These are phyloP conservation scores for Periconia macrospinosa DNA, from an alignment of 2,329 filamentous ascomycete genomes.

Conservation along the genomic window DNA sequence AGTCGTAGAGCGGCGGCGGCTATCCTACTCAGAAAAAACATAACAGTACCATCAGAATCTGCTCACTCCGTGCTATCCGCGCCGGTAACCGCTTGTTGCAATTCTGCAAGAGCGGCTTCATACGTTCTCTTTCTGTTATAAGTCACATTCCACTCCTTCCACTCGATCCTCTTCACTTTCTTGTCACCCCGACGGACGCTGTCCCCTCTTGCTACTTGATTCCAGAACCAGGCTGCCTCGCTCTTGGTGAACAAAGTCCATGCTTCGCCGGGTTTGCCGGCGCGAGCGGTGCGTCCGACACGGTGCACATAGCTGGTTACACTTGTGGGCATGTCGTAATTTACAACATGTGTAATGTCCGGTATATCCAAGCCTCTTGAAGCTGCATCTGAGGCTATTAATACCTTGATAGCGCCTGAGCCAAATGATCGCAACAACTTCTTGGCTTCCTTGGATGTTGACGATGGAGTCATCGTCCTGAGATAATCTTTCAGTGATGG, in stretches of 20 bases:
- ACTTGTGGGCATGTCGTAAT: conserved; percentile 87
- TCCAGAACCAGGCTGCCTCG: conserved; percentile 92
- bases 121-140: conserved; percentile 48
- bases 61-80: background rate
- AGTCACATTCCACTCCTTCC: conserved; percentile 45
- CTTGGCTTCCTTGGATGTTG: conserved; percentile 69
- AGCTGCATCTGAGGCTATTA: conserved; percentile 92
- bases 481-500: conserved; percentile 60
- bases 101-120: conserved; percentile 59
- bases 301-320: conserved; percentile 86
- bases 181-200: conserved; percentile 52
- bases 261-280: conserved; percentile 72
- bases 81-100: conserved; percentile 62
- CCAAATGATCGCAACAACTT: conserved; percentile 70
- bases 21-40: background rate
- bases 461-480: conserved; percentile 76
- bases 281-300: conserved; percentile 86
- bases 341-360: conserved; percentile 80
- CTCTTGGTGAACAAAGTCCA: conserved; percentile 84
- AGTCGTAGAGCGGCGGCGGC: too few relatives aligned
- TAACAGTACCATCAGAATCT: background rate
- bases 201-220: conserved; percentile 67
- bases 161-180: conserved; percentile 51
- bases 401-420: conserved; percentile 65
- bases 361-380: conserved; percentile 86